Evolutionary conservation across 371 early-diverging fungal genomes (phyloP), one percentile per base, ranked within the genome.

Genomic region (Amoeboaphelidium protococcarum): DNA sequence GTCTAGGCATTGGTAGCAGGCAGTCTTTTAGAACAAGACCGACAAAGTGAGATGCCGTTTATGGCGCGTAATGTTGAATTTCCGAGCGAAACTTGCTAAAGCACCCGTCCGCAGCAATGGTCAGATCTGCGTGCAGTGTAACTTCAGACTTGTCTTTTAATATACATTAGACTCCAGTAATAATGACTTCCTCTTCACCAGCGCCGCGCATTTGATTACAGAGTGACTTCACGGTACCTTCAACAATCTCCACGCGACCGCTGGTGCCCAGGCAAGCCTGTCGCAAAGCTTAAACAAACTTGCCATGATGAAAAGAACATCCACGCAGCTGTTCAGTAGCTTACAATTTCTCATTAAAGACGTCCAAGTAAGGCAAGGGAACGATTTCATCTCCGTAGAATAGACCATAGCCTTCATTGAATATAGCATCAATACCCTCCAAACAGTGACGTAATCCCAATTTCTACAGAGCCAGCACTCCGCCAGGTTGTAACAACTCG

Each of bases 401-500:
- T 20, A 94, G 74, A 41, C 69, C 76, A 58, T 94, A 94, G 25
- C 95, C 95, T 51, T 78, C 63, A 42, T 74, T 76, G 0, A 69
- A 69, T 47, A 91, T 79, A 27, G 78, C 82, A 60, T 82, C 85
- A 46, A 94, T 90, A 22, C 67, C 78, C 43, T 82, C 71, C 47
- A 85, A 45, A 56, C 77, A 76, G 25, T 79, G 79, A 74, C 20
- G 20, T 26, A 91, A 61, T 1, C 84, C 87, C 3, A 90, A 64
- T 44, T 63, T 50, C 47, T 69, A 64, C 45, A 92, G 62, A 21
- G 85, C 85, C 49, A 73, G 61, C 46, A 78, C 68, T 47, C 94
- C 91, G 25, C 89, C 83, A 1, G 94, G 94, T 57, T 90, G 91
- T 65, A 92, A 63, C 43, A 90, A 62, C 58, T 92, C 94, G 27